phyloP scores from a whole-genome alignment of 371 early-diverging fungal genomes.

The Mucor indicus region DNA sequence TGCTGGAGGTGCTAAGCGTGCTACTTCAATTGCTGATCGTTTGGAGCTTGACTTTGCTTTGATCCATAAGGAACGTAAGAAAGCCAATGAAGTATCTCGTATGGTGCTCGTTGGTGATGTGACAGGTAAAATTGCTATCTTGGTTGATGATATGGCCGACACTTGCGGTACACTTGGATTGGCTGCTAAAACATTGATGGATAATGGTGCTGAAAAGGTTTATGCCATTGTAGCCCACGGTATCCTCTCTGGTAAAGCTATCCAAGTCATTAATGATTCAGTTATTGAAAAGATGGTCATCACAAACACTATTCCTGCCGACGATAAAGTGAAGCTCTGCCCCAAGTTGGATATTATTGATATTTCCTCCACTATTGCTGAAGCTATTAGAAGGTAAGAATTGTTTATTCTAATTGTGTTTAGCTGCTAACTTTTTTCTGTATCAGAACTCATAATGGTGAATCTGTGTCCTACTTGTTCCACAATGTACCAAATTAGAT shows the following conservation, averaged over 20 bases:
- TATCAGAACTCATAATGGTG: conserved; percentile 95
- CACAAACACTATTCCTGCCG: conserved; percentile 93
- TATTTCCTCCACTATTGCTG: conserved; percentile 88
- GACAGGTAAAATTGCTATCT: conserved; percentile 80
- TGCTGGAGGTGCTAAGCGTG: conserved; percentile 97
- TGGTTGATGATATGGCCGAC: conserved; percentile 98
- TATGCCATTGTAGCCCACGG: conserved; percentile 96
- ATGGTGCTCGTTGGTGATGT: conserved; percentile 98
- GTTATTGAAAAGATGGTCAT: conserved; percentile 80
- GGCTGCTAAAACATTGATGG: conserved; percentile 87
- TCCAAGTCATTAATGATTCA: conserved; percentile 84
- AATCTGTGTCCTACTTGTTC: conserved; percentile 87
- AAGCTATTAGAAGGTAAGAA: conserved; percentile 76
- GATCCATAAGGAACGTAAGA: conserved; percentile 96
- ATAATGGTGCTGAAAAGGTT: conserved; percentile 86
- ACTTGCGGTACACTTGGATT: conserved; percentile 92
- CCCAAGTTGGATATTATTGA: conserved; percentile 91
- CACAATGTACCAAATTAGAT: conserved; percentile 60
- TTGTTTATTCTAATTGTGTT: too few relatives aligned
- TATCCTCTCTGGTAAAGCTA: conserved; percentile 88
- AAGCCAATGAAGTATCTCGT: conserved; percentile 90
- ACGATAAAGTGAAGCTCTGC: conserved; percentile 78
- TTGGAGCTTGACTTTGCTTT: conserved; percentile 95
- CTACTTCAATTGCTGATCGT: conserved; percentile 93
- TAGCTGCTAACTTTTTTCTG: too few relatives aligned